These are phyloP conservation scores for Lathyrus oleraceus DNA, from an alignment of 306 rosid species.

Conservation along the genomic window DNA sequence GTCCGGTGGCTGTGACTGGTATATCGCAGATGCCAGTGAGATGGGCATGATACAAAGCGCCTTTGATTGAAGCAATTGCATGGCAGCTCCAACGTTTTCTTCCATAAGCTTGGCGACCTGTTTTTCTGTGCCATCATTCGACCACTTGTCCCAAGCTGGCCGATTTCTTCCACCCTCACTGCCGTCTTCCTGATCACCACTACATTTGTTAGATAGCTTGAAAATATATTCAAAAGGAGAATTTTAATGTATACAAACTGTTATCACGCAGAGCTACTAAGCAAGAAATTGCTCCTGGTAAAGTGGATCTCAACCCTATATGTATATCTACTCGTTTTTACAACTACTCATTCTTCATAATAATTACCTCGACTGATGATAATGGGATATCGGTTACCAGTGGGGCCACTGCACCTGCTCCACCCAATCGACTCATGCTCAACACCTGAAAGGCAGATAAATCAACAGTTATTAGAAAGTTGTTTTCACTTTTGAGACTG, in stretches of 20 bases:
- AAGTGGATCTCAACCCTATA: neutral
- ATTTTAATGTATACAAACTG: neutral
- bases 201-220: conserved; percentile 6
- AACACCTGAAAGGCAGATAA: conserved; percentile 70
- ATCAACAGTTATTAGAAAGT: conserved; percentile 21
- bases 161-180: conserved; percentile 78
- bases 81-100: conserved; percentile 91
- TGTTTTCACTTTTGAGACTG: conserved; percentile 1
- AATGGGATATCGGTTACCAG: conserved; percentile 92
- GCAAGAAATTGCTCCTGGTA: neutral
- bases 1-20: conserved; percentile 89
- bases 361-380: conserved; percentile 87
- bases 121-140: conserved; percentile 84
- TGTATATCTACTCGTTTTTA: neutral
- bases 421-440: conserved; percentile 99
- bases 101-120: conserved; percentile 97
- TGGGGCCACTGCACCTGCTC: conserved; percentile 99
- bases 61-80: conserved; percentile 96
- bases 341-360: conserved; percentile 21
- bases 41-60: conserved; percentile 96
- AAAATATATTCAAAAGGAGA: neutral
- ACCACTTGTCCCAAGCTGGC: conserved; percentile 98
- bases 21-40: conserved; percentile 89
- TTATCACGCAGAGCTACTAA: neutral
- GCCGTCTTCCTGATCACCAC: conserved; percentile 71